phyloP scores from a whole-genome alignment of 2,329 filamentous ascomycete species.

The Xylariaceae sp. region DNA sequence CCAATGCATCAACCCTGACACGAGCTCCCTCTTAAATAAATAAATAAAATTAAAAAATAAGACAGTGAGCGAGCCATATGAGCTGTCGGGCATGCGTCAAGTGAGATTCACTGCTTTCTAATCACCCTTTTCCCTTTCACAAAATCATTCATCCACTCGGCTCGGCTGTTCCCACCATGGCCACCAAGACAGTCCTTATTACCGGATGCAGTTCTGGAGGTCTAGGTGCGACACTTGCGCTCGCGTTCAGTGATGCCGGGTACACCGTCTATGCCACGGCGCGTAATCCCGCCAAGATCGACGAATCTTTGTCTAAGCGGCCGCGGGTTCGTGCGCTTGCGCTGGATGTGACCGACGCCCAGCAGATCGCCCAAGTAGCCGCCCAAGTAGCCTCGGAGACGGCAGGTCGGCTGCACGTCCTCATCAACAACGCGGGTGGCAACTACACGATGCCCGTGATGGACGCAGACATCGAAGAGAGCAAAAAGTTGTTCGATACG shows the following conservation, averaged over 20 bases:
- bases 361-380: constrained; percentile 33
- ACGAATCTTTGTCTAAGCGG: constrained; percentile 29
- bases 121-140: not conserved
- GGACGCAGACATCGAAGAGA: constrained; percentile 1
- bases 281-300: constrained; percentile 39
- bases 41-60: too few relatives aligned
- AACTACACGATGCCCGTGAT: constrained; percentile 3
- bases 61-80: not conserved
- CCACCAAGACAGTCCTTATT: constrained; percentile 24
- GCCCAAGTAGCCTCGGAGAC: constrained; percentile 19
- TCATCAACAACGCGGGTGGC: constrained; percentile 14
- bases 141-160: not conserved
- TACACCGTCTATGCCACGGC: constrained; percentile 46
- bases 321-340: constrained; percentile 37
- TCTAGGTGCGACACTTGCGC: constrained; percentile 38
- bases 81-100: not conserved
- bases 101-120: constrained; percentile 1
- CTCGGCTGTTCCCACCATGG: not conserved
- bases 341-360: constrained; percentile 43
- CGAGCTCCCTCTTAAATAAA: not conserved
- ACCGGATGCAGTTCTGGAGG: constrained; percentile 39
- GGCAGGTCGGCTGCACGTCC: not conserved
- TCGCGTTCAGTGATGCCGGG: constrained; percentile 33
- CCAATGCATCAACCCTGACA: not conserved
- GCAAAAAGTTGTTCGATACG: constrained; percentile 1